Conservation (phyloP, 345 rosid genomes). For the Eucalyptus sp. region DNA sequence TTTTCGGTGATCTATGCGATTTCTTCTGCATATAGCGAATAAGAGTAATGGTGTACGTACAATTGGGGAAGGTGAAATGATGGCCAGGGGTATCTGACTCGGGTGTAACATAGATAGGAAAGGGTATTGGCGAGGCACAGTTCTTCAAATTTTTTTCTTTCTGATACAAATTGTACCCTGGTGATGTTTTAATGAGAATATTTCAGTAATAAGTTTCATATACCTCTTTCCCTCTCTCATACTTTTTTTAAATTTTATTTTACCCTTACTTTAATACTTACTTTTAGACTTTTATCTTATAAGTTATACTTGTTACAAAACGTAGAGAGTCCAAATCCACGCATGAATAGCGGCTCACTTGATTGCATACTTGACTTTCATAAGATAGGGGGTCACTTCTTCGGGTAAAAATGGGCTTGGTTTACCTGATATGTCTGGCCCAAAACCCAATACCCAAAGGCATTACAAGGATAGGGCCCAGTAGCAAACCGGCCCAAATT, state of each 20-base stretch:
- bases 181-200: background rate
- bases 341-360: background rate
- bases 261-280: too few species aligned
- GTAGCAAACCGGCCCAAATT: background rate
- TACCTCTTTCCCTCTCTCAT: background rate
- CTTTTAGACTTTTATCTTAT: too few species aligned
- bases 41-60: background rate
- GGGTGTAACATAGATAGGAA: background rate
- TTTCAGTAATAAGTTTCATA: background rate
- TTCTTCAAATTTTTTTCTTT: background rate
- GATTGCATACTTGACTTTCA: background rate
- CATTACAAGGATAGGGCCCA: background rate
- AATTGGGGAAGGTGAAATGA: background rate
- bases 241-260: too few species aligned
- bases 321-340: too few species aligned
- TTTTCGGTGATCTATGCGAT: background rate
- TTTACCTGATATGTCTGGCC: background rate
- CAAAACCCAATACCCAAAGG: background rate
- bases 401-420: background rate
- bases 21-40: background rate
- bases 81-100: background rate
- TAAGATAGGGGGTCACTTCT: background rate
- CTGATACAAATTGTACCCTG: background rate
- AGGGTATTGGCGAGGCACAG: background rate
- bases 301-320: too few species aligned